Percentiles rank a stretch among this genome's conserved stretches.
Conservation (phyloP, 495 filamentous ascomycete species). For the Thermochaetoides thermophila region DNA sequence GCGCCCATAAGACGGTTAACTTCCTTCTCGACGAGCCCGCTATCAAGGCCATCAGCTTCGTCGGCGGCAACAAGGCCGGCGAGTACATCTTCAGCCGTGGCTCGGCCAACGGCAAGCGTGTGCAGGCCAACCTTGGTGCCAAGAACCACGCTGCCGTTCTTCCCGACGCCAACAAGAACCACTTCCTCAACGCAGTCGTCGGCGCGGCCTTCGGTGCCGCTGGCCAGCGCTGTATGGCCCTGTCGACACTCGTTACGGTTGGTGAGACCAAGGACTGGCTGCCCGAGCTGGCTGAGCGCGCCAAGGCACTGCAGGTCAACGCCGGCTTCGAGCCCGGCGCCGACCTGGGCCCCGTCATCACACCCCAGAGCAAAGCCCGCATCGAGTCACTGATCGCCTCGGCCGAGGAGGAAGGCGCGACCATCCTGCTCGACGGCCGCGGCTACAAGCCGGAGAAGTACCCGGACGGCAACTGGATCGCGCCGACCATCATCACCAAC, state of each 20-base stretch:
- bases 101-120: constrained; percentile 77
- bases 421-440: constrained; percentile 84
- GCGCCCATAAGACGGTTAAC: constrained; percentile 79
- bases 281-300: constrained; percentile 76
- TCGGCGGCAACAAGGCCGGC: constrained; percentile 89
- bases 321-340: constrained; percentile 90
- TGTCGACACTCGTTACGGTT: constrained; percentile 87
- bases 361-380: constrained; percentile 75
- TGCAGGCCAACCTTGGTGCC: constrained; percentile 95
- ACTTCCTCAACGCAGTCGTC: constrained; percentile 83
- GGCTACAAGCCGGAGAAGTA: constrained; percentile 83
- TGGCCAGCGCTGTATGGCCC: constrained; percentile 94
- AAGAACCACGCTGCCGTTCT: constrained; percentile 97
- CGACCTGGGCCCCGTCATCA: constrained; percentile 93
- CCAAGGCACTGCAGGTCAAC: constrained; percentile 78
- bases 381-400: constrained; percentile 81
- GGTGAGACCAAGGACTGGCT: constrained; percentile 92
- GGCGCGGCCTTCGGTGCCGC: constrained; percentile 95
- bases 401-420: constrained; percentile 87
- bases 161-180: constrained; percentile 97
- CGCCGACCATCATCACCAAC: constrained; percentile 86
- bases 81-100: constrained; percentile 93
- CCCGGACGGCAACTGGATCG: constrained; percentile 92
- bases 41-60: constrained; percentile 97
- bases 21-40: constrained; percentile 93